These are phyloP conservation scores for Chlorella variabilis DNA, from an alignment of 163 green algal species.

Conservation along the genomic window DNA sequence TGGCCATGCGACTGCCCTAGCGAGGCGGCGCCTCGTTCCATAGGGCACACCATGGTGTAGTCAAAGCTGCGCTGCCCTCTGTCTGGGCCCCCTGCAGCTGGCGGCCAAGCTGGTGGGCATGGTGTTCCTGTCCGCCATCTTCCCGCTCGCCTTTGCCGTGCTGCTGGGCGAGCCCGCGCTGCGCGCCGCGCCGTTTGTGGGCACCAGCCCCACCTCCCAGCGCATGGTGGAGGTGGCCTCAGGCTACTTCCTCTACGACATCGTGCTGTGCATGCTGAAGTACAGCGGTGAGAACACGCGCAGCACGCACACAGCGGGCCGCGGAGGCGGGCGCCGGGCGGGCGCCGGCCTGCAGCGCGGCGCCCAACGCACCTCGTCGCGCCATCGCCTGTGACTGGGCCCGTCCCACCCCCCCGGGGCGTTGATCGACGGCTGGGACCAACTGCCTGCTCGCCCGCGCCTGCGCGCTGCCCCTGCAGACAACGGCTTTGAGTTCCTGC, in stretches of 20 bases:
- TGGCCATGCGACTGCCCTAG: too few relatives aligned
- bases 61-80: too few relatives aligned
- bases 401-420: too few relatives aligned
- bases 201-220: background rate
- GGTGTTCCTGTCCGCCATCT: conserved; percentile 8
- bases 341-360: too few relatives aligned
- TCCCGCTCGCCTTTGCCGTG: conserved; percentile 9
- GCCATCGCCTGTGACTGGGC: too few relatives aligned
- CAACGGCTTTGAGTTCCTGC: conserved; percentile 62
- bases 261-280: conserved; percentile 47
- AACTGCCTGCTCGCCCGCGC: too few relatives aligned
- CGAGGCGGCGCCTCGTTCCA: too few relatives aligned
- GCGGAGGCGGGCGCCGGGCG: too few relatives aligned
- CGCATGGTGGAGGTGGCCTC: conserved; percentile 15
- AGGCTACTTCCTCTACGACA: conserved; percentile 70
- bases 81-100: conserved; percentile 18
- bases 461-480: conserved; percentile 8
- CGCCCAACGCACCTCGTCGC: too few relatives aligned
- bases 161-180: conserved; percentile 10
- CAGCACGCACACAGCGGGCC: too few relatives aligned
- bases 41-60: too few relatives aligned
- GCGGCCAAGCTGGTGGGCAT: conserved; percentile 36
- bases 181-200: background rate
- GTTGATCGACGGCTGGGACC: too few relatives aligned
- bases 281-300: conserved; percentile 2